Percentiles rank a stretch among this genome's conserved stretches.
Evolutionary conservation across 352 stramenopile species (phyloP).

Genomic region (Pythium aquatile): DNA sequence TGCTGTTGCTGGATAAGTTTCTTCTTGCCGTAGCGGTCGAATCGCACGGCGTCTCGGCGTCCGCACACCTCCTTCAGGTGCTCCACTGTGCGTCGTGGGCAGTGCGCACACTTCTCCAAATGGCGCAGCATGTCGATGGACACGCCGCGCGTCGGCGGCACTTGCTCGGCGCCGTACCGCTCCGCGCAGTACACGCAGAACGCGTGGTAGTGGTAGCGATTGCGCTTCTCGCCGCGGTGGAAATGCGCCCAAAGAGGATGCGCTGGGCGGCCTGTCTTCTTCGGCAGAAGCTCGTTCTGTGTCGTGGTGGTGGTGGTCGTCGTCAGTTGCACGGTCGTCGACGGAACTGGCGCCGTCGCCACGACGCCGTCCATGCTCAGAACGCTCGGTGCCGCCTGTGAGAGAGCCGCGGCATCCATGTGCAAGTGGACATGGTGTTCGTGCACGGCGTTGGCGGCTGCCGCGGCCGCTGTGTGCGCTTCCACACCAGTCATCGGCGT

Average conservation of each 20-base stretch:
- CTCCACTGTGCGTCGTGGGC: conserved; percentile 60
- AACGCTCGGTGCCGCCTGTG: neutral
- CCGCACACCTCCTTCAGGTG: conserved; percentile 58
- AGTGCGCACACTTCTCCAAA: conserved; percentile 69
- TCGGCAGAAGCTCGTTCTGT: conserved; percentile 16
- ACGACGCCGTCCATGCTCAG: conserved; percentile 3
- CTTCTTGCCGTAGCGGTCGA: conserved; percentile 37
- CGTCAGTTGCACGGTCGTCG: neutral
- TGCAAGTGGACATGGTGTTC: neutral
- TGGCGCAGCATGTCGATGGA: conserved; percentile 82
- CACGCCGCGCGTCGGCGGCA: conserved; percentile 70
- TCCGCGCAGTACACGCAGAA: conserved; percentile 81
- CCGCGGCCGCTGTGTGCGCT: neutral
- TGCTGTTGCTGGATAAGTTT: conserved; percentile 28
- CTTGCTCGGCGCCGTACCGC: conserved; percentile 48
- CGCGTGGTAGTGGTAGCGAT: conserved; percentile 83
- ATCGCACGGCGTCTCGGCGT: conserved; percentile 41
- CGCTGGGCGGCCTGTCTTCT: conserved; percentile 68
- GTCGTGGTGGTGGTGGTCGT: neutral
- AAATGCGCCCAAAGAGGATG: conserved; percentile 83
- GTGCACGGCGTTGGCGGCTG: neutral
- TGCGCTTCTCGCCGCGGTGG: conserved; percentile 82
- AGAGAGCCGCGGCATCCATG: neutral
- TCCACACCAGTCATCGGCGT: neutral
- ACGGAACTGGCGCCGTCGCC: conserved; percentile 1